Evolutionary conservation across 805 yeast species (phyloP), one percentile per base, ranked within the genome.

Genomic region (Teunomyces aglyptinius): DNA sequence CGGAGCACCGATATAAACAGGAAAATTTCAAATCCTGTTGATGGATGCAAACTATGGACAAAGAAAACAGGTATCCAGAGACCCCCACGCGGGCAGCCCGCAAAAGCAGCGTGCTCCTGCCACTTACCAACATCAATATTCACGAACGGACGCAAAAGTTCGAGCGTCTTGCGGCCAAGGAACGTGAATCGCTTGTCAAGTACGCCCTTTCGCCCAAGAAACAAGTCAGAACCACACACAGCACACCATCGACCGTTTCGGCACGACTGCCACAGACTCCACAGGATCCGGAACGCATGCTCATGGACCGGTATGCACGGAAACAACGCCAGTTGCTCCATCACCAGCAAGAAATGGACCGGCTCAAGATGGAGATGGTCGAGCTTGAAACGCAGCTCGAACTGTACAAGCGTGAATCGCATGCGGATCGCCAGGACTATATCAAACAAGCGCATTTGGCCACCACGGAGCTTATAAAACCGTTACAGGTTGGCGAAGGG

Each of bases 291-390:
- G 43, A 47, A 15, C 46, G 36, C 24, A 35, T 38, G 16, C 53
- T 67, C n/a, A 43, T 65, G 6, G 52, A 60, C 4, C 45, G 49
- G 31, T 66, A 61, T 46, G 81, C 86, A 0, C 55, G 73, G 2
- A 82, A 82, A 55, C 84, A 81, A 54, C 70, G 82, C 49, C 73
- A 73, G 46, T 71, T 82, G 6, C 50, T 71, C 13, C 84, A 80
- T 41, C 57, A 78, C 47, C 77, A 75, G 54, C 62, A 68, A n/a
- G 68, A 69, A 28, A 57, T 71, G 44, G 65, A 67, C 11, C 33
- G 47, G 5, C 52, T 68, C 27, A 64, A 68, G 49, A 56, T 59
- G 22, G 70, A 70, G 51, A 59, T 81, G n/a, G 56, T 64, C 12
- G 60, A 59, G 31, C 59, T 63, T 7, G 59, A 63, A 40, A 48